phyloP scores from a whole-genome alignment of 768 basidiomycete species.

The Auriscalpium orientale region DNA sequence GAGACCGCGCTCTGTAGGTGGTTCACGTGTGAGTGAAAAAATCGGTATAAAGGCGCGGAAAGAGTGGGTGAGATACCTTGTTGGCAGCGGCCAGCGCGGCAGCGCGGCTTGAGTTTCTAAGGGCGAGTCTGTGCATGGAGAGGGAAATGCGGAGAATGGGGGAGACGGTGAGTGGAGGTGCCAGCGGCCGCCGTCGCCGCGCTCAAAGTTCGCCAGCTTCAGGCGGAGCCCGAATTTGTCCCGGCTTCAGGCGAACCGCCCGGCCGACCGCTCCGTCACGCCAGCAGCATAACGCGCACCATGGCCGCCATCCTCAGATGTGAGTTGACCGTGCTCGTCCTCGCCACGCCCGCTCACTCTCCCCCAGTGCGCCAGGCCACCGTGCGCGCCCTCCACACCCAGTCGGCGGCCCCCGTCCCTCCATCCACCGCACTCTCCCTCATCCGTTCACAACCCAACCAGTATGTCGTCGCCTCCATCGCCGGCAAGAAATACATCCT shows the following conservation, averaged over 20 bases:
- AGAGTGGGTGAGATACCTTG: conserved; percentile 39
- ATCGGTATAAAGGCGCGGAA: conserved; percentile 11
- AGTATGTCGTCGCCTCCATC: conserved; percentile 87
- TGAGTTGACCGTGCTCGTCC: not conserved
- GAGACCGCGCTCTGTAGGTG: conserved; percentile 29
- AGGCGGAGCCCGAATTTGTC: conserved; percentile 9
- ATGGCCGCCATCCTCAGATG: conserved; percentile 8
- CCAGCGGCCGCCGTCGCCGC: conserved; percentile 16
- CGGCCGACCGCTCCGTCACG: not conserved
- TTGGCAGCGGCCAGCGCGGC: conserved; percentile 60
- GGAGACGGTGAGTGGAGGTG: conserved; percentile 31
- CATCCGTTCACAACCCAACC: conserved; percentile 84
- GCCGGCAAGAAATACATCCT: conserved; percentile 86
- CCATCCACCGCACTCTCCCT: conserved; percentile 64
- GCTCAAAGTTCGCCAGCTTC: conserved; percentile 9
- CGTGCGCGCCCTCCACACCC: conserved; percentile 26
- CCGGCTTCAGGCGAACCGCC: conserved; percentile 5
- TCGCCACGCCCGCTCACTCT: not conserved
- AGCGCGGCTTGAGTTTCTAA: conserved; percentile 77
- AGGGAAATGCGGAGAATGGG: conserved; percentile 31
- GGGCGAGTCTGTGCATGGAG: conserved; percentile 79
- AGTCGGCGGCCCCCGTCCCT: conserved; percentile 13
- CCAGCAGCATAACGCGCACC: not conserved
- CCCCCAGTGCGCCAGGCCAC: conserved; percentile 15
- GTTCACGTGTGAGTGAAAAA: conserved; percentile 3